Evolutionary conservation across 2,329 filamentous ascomycete genomes (phyloP), one percentile per base, ranked within the genome.

Genomic region (Neodidymelliopsis sp.): DNA sequence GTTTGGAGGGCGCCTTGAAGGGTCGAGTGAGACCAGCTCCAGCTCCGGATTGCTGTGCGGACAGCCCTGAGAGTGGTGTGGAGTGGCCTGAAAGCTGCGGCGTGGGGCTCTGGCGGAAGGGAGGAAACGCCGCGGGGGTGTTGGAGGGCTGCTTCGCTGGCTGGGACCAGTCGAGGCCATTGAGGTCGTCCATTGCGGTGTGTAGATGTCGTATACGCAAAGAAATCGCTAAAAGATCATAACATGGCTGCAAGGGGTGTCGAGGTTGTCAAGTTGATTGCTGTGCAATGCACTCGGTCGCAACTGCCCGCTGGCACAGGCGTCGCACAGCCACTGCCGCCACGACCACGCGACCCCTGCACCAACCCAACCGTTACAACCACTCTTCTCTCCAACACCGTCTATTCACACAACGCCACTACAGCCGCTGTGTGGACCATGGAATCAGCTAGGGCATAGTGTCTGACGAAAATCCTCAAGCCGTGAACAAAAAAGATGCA

Each of bases 401-500:
- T n/a, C n/a, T n/a, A n/a, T n/a, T n/a, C n/a, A n/a, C n/a, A n/a
- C n/a, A n/a, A n/a, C n/a, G n/a, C n/a, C n/a, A n/a, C n/a, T n/a
- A n/a, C n/a, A n/a, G n/a, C n/a, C n/a, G 71, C 62, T 22, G 61
- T 62, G n/a, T 80, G 77, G 77, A 66, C 67, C 39, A 70, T 72
- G 28, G 72, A 74, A 9, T 65, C 71, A 0, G 66, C 82, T 20
- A 77, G 89, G 1, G 88, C 88, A 0, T 84, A 86, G 6, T 77
- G 89, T 12, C 86, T 87, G 1, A 88, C 93, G 77, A 79, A 81
- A 38, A 93, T 85, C 91, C 2, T 78, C 94, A 4, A 87, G 90
- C 54, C 75, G 79, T 7, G 70, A 78, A 34, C 82, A 89, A 63
- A 93, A 92, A 71, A 75, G 80, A 2, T 77, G 79, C 23, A 78